Evolutionary conservation across 2,329 filamentous ascomycete species (phyloP).

Genomic region (Colletotrichum godetiae): DNA sequence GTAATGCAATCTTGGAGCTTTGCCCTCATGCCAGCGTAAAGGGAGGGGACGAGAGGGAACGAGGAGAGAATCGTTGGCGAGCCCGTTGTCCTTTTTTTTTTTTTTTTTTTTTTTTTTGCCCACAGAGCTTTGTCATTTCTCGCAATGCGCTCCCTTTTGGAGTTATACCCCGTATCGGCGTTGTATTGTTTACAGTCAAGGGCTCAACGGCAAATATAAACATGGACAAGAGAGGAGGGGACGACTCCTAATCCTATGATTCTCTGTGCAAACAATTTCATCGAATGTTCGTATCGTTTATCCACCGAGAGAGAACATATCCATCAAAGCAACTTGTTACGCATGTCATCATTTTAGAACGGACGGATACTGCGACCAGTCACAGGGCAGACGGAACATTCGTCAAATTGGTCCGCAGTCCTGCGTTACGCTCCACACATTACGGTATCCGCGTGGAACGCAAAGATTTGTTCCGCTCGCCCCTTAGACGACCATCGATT

Average conservation of each 20-base stretch:
- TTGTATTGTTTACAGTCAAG: constrained; percentile 6
- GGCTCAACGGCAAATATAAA: neutral
- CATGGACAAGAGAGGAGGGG: constrained; percentile 42
- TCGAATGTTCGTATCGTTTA: neutral
- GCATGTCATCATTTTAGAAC: neutral
- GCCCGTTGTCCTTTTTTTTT: neutral
- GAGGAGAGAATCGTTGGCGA: neutral
- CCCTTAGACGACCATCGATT: neutral
- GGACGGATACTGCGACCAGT: neutral
- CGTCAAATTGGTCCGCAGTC: neutral
- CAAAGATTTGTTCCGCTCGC: neutral
- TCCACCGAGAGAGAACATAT: neutral
- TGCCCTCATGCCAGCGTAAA: neutral
- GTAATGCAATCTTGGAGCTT: neutral
- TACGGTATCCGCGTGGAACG: neutral
- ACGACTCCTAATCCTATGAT: neutral
- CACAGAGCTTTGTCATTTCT: neutral
- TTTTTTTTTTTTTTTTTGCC: neutral
- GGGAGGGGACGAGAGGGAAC: neutral
- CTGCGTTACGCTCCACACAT: neutral
- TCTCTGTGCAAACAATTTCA: neutral
- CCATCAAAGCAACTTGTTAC: neutral
- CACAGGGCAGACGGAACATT: neutral
- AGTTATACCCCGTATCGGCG: constrained; percentile 21
- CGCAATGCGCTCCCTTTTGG: constrained; percentile 11